A percentile compares a stretch with the other conserved stretches of the same genome.
These are phyloP conservation scores for Chrysoporthe cubensis DNA, from an alignment of 2,329 filamentous ascomycete genomes.

Conservation along the genomic window DNA sequence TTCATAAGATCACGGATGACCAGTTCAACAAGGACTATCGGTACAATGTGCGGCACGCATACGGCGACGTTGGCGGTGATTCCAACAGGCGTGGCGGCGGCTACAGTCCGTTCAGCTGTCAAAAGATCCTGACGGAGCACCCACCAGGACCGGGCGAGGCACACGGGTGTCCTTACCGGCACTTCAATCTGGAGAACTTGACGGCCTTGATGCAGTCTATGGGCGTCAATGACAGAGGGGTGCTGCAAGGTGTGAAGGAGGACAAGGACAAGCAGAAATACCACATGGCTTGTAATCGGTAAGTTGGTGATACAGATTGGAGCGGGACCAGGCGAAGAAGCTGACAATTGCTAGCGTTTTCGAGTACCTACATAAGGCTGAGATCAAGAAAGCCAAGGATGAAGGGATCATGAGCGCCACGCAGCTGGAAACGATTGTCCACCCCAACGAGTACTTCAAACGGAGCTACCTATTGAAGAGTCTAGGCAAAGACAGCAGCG, in stretches of 20 bases:
- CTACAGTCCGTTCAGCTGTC: slow-evolving; percentile 90
- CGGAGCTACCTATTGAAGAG: slow-evolving; percentile 89
- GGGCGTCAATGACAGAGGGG: slow-evolving; percentile 76
- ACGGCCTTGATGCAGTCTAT: slow-evolving; percentile 74
- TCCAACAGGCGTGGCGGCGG: slow-evolving; percentile 83
- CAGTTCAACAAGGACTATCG: slow-evolving; percentile 97
- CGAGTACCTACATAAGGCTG: slow-evolving; percentile 79
- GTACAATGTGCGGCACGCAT: slow-evolving; percentile 94
- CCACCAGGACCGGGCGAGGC: slow-evolving; percentile 84
- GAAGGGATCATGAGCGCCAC: slow-evolving; percentile 71
- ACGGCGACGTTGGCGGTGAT: slow-evolving; percentile 95
- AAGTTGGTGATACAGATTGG: slow-evolving; percentile 35
- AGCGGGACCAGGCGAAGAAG: slow-evolving; percentile 7
- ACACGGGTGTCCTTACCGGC: slow-evolving; percentile 95
- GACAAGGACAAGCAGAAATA: slow-evolving; percentile 88
- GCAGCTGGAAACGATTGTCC: slow-evolving; percentile 91
- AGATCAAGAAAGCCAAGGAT: slow-evolving; percentile 77
- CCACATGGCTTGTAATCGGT: slow-evolving; percentile 94
- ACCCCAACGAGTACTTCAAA: slow-evolving; percentile 98
- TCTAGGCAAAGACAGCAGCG: slow-evolving; percentile 56
- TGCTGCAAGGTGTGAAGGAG: slow-evolving; percentile 81
- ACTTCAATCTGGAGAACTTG: slow-evolving; percentile 89
- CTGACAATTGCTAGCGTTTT: slow-evolving; percentile 67
- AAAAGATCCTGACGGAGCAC: slow-evolving; percentile 91
- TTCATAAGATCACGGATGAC: slow-evolving; percentile 88